A percentile compares a stretch with the other conserved stretches of the same genome.
Conservation (phyloP, 306 rosid species). For the Coriaria nepalensis region DNA sequence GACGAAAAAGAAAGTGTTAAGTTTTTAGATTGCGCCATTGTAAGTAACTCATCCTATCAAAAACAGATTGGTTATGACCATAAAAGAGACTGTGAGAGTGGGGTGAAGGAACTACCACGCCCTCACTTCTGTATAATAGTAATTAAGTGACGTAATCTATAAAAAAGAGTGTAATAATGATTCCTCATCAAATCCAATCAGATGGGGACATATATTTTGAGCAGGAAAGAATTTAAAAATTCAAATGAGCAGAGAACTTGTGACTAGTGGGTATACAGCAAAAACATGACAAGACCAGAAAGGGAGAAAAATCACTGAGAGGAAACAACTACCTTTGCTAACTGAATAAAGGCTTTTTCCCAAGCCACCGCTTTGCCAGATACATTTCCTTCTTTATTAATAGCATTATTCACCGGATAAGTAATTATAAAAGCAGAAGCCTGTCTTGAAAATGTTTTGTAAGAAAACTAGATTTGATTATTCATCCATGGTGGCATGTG, state of each 20-base stretch:
- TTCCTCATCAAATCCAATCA: no score
- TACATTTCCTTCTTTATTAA: conserved; percentile 51
- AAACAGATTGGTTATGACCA: no score
- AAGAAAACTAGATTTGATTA: conserved; percentile 25
- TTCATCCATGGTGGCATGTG: no score
- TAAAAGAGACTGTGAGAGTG: no score
- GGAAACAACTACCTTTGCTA: conserved; percentile 59
- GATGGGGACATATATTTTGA: no score
- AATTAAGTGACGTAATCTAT: no score
- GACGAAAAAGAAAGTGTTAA: conserved; percentile 89
- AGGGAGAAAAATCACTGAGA: conserved; percentile 1
- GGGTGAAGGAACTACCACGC: no score
- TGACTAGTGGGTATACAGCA: background rate
- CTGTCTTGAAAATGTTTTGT: conserved; percentile 40
- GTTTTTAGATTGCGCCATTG: conserved; percentile 66
- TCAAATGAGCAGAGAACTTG: no score
- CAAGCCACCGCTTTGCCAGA: conserved; percentile 72
- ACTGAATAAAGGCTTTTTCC: conserved; percentile 88
- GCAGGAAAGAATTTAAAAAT: no score
- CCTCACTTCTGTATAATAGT: no score
- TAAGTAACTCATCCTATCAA: conserved; percentile 65
- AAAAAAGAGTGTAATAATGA: no score
- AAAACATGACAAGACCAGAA: conserved; percentile 2
- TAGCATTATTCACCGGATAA: conserved; percentile 83
- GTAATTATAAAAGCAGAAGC: conserved; percentile 81